Evolutionary conservation across 495 filamentous ascomycete species (phyloP).

Genomic region (Clohesyomyces aquaticus): DNA sequence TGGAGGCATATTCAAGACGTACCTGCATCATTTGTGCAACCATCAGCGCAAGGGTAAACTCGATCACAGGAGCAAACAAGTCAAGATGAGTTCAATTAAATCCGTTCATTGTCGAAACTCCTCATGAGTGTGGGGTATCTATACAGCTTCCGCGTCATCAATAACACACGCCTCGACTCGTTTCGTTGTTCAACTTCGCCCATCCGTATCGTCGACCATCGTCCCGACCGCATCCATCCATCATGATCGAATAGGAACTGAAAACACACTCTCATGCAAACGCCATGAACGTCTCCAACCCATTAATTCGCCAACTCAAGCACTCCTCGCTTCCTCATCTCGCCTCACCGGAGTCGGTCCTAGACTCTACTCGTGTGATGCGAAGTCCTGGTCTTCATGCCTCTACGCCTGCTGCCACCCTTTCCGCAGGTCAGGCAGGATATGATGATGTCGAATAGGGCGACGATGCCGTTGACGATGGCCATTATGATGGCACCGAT

Average conservation of each 20-base stretch:
- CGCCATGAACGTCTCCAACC: no score
- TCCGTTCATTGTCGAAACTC: constrained; percentile 4
- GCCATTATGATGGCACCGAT: constrained; percentile 73
- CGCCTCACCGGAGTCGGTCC: neutral
- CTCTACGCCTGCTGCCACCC: constrained; percentile 52
- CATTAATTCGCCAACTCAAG: no score
- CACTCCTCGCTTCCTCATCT: neutral
- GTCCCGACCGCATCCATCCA: neutral
- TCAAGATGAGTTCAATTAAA: neutral
- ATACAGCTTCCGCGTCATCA: constrained; percentile 15
- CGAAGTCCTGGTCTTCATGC: constrained; percentile 20
- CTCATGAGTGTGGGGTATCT: constrained; percentile 17
- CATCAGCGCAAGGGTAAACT: no score
- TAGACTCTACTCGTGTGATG: constrained; percentile 41
- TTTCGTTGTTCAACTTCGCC: neutral
- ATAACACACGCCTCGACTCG: constrained; percentile 13
- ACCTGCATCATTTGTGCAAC: no score
- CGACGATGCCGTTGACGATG: constrained; percentile 81
- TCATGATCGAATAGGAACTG: no score
- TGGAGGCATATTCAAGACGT: no score
- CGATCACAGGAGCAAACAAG: no score
- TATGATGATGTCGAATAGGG: constrained; percentile 82
- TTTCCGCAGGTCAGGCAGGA: constrained; percentile 82
- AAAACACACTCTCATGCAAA: no score
- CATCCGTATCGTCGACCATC: neutral